Conservation (phyloP, 805 yeast species). For the Kodamaea neixiangensis region DNA sequence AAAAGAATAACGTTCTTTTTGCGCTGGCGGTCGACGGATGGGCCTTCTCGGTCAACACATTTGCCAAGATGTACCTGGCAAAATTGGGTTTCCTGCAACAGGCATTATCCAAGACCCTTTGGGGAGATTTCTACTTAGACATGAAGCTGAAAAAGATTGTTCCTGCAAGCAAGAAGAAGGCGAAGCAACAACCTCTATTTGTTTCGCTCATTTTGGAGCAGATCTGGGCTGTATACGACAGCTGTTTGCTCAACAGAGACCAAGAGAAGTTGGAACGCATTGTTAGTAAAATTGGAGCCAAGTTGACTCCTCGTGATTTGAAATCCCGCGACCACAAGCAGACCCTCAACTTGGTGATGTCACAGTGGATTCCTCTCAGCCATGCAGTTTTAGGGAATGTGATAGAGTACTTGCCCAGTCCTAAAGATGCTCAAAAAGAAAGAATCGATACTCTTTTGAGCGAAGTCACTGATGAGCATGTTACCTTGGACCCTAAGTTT, state of each 20-base stretch:
- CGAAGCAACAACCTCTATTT: conserved; percentile 72
- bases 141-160: conserved; percentile 85
- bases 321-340: conserved; percentile 74
- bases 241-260: conserved; percentile 63
- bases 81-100: conserved; percentile 83
- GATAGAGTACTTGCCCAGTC: conserved; percentile 83
- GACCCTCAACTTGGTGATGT: conserved; percentile 65
- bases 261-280: conserved; percentile 74
- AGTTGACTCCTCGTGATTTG: conserved; percentile 71
- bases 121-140: conserved; percentile 94
- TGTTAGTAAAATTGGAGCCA: conserved; percentile 65
- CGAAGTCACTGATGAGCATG: conserved; percentile 29
- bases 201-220: conserved; percentile 85
- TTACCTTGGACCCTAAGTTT: conserved; percentile 49
- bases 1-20: conserved; percentile 83
- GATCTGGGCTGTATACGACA: conserved; percentile 88
- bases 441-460: conserved; percentile 67
- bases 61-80: conserved; percentile 81
- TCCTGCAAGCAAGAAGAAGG: conserved; percentile 62
- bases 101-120: conserved; percentile 78
- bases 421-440: conserved; percentile 68
- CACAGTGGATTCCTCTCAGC: conserved; percentile 94
- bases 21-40: conserved; percentile 95
- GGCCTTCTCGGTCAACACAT: conserved; percentile 92
- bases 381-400: conserved; percentile 83